These are phyloP conservation scores for Hypoxylon subgilvum DNA, from an alignment of 495 filamentous ascomycete genomes.

Conservation along the genomic window DNA sequence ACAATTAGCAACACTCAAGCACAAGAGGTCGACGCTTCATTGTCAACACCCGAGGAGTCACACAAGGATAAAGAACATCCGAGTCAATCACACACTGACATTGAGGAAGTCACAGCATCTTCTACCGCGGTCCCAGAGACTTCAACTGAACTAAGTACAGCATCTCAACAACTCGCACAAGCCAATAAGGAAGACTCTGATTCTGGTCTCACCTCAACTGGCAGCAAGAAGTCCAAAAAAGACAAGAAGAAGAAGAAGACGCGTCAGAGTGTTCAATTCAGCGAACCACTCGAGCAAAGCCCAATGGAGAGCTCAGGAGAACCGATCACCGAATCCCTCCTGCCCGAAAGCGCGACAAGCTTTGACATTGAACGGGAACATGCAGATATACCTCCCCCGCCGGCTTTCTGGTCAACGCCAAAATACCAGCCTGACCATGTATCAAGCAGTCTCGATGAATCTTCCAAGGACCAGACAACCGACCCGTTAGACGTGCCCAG, in stretches of 20 bases:
- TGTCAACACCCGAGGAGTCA: background rate
- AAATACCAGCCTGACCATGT: constrained; percentile 5
- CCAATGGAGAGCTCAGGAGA: constrained; percentile 23
- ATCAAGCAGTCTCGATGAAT: background rate
- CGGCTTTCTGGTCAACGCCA: constrained; percentile 6
- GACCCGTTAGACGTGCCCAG: constrained; percentile 18
- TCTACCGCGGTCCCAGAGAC: constrained; percentile 13
- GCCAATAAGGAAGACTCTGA: constrained; percentile 13
- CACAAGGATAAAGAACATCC: constrained; percentile 1
- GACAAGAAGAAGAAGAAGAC: constrained; percentile 41
- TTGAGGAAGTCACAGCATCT: constrained; percentile 7
- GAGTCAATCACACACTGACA: background rate
- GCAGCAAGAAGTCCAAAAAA: constrained; percentile 32
- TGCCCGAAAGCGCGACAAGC: constrained; percentile 7
- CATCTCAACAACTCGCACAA: constrained; percentile 9
- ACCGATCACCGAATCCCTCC: background rate
- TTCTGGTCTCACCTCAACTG: constrained; percentile 1
- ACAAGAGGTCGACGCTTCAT: background rate
- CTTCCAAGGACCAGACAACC: constrained; percentile 1
- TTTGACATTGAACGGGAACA: constrained; percentile 16
- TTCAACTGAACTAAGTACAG: constrained; percentile 4
- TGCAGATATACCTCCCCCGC: constrained; percentile 10
- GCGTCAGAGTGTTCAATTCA: constrained; percentile 36
- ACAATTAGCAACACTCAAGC: background rate
- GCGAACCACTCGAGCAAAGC: constrained; percentile 27